Evolutionary conservation across 192 early-diverging fungal genomes (phyloP), one percentile per base, ranked within the genome.

Genomic region (Umbelopsis ramanniana): DNA sequence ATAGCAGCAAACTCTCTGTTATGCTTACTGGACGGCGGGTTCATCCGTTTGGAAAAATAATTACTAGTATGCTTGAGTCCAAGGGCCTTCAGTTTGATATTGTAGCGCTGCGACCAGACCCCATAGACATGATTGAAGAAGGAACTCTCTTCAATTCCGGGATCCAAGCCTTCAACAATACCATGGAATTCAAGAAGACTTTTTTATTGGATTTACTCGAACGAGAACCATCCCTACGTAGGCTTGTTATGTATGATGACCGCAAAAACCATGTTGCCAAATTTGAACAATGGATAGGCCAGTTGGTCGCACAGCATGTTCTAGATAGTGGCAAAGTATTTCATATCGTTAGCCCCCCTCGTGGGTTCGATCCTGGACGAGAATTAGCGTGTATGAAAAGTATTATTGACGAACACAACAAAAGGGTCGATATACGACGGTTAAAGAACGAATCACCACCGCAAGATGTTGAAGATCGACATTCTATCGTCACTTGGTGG

Each of bases 181-280:
- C 77, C 3, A 72, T 79, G 69, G 68, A 74, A 35, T 79, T 79
- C 73, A 79, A 79, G 33, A 48, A 54, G 2, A 67, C 60, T 22
- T 79, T 79, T 21, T 71, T 79, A 21, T 23, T 74, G 19, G 66
- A 79, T 33, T 6, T 79, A 10, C 21, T 74, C 0, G 5, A 35
- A 12, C 54, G 26, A 19, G 46, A 74, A 43, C 77, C 77, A 0
- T 72, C 77, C 1, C 15, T 79, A 0, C 37, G 46, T 1, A 40
- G 60, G n/a, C 35, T 79, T 12, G 33, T 47, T 15, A 79, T 79
- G 77, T 79, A 73, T 69, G 77, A 79, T 29, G 77, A 79, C 29
- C 69, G 77, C 2, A 22, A 29, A 21, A 26, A 52, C 14, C 77
- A 79, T 53, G 69, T 74, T 0, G 33, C 15, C 22, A 50, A 15